phyloP scores from a whole-genome alignment of 805 yeast species.

The Yarrowia phangngaensis region DNA sequence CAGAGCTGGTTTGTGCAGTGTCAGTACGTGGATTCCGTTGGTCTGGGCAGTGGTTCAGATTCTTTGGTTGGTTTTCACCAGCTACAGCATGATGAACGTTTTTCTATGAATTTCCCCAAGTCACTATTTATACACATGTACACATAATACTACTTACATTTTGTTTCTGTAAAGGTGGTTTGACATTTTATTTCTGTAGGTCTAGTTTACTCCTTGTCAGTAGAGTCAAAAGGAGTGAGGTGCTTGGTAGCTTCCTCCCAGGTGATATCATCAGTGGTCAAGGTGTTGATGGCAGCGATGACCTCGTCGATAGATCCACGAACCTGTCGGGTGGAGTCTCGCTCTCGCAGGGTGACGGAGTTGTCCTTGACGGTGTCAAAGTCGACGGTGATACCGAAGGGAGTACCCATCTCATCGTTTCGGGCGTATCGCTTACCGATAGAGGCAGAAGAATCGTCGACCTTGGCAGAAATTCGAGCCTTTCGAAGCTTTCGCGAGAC shows the following conservation, averaged over 20 bases:
- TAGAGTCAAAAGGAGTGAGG: constrained; percentile 61
- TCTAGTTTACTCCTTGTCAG: constrained; percentile 16
- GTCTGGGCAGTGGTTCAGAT: constrained; percentile 70
- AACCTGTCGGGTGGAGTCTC: constrained; percentile 94
- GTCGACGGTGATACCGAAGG: constrained; percentile 96
- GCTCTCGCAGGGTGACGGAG: constrained; percentile 91
- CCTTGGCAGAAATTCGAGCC: constrained; percentile 86
- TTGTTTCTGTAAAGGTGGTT: too few relatives aligned
- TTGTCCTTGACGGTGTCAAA: constrained; percentile 86
- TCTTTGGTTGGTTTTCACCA: constrained; percentile 60
- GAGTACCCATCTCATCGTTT: constrained; percentile 98
- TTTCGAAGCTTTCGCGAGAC: constrained; percentile 69
- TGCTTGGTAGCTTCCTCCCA: constrained; percentile 85
- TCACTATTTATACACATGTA: too few relatives aligned
- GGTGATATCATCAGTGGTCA: constrained; percentile 67
- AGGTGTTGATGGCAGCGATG: constrained; percentile 62
- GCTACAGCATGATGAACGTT: constrained; percentile 57
- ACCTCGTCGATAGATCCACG: constrained; percentile 81
- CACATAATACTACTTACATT: background rate
- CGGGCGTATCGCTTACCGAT: constrained; percentile 98
- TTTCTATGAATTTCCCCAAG: constrained; percentile 43
- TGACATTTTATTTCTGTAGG: background rate
- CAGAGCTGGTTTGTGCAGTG: constrained; percentile 71
- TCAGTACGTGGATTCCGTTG: constrained; percentile 96
- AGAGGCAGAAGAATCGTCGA: constrained; percentile 95